phyloP scores from a whole-genome alignment of 805 yeast genomes.

The Saccharomycopsis sp. region DNA sequence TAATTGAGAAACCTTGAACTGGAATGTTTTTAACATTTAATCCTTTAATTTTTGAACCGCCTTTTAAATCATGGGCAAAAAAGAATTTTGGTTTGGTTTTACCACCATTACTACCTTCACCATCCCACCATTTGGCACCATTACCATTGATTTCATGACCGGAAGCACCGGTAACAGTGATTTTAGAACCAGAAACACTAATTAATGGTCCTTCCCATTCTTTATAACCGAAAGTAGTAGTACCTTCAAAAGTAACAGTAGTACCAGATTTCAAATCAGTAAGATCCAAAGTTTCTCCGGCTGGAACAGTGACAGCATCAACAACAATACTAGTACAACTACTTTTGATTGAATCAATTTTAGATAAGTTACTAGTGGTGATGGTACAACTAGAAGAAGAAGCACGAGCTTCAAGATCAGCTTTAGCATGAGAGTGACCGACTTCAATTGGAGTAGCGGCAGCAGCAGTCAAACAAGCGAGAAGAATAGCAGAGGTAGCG shows the following conservation, averaged over 20 bases:
- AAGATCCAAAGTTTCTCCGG: constrained; percentile 18
- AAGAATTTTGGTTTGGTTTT: constrained; percentile 18
- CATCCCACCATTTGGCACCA: constrained; percentile 20
- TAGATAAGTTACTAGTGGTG: constrained; percentile 1
- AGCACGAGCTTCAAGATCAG: background rate
- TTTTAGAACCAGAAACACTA: constrained; percentile 14
- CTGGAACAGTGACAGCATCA: constrained; percentile 18
- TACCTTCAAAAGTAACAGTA: constrained; percentile 19
- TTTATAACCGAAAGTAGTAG: constrained; percentile 17
- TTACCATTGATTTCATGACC: constrained; percentile 18
- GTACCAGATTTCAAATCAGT: constrained; percentile 15
- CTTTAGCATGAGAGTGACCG: background rate
- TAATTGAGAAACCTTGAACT: constrained; percentile 14
- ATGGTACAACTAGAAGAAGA: constrained; percentile 3
- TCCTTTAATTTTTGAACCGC: constrained; percentile 5
- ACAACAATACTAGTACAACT: constrained; percentile 13
- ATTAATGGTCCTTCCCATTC: constrained; percentile 20
- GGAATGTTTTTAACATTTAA: constrained; percentile 18
- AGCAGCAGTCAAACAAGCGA: no score
- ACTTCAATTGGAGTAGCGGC: no score
- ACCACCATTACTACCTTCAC: constrained; percentile 17
- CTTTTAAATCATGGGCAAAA: constrained; percentile 12
- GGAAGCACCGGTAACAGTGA: constrained; percentile 18
- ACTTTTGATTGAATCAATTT: constrained; percentile 4
- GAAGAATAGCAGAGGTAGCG: no score